These are phyloP conservation scores for Turritis glabra DNA, from an alignment of 345 rosid species.

Conservation along the genomic window DNA sequence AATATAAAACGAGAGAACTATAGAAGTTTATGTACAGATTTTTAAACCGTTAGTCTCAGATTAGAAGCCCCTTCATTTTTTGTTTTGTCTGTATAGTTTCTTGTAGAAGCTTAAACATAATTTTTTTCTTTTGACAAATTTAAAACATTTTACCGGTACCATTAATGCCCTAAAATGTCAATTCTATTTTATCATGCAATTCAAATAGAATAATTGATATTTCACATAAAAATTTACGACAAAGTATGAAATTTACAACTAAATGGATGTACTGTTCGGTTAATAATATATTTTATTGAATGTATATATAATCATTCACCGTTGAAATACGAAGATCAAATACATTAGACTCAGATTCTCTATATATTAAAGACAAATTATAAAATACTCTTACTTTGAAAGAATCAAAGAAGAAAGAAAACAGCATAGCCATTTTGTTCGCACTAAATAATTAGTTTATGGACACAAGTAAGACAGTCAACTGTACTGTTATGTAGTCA, in stretches of 20 bases:
- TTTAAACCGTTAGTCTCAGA: neutral
- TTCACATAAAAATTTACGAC: no score
- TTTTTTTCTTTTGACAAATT: neutral
- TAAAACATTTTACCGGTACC: no score
- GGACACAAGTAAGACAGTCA: slow-evolving; percentile 7
- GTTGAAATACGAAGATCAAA: neutral
- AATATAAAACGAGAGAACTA: neutral
- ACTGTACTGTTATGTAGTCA: no score
- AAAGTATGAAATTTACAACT: no score
- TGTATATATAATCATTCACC: neutral
- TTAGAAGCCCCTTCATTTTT: neutral
- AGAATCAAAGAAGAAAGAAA: neutral
- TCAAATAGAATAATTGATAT: neutral
- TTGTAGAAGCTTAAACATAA: neutral
- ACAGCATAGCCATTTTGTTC: slow-evolving; percentile 17
- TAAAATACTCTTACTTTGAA: no score
- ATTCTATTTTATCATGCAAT: neutral
- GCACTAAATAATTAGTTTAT: neutral
- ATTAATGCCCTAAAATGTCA: neutral
- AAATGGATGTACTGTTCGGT: no score
- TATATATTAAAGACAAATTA: neutral
- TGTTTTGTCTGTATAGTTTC: neutral
- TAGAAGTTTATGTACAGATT: neutral
- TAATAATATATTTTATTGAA: neutral
- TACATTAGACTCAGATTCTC: neutral